A percentile compares a stretch with the other conserved stretches of the same genome.
Evolutionary conservation across 106 monocot genomes (phyloP).

Genomic region (Allium fistulosum): DNA sequence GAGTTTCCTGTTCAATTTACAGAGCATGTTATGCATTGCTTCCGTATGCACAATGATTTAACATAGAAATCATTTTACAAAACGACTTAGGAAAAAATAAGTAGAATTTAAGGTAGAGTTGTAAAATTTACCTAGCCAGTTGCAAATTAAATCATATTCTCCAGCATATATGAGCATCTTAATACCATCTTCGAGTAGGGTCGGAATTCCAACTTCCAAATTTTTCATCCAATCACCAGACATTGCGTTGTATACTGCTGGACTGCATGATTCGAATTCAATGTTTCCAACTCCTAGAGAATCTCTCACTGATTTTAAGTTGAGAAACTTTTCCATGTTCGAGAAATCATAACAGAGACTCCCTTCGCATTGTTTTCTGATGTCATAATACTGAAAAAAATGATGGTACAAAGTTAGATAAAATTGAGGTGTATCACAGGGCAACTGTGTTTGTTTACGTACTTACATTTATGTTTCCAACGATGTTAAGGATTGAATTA

Average conservation of each 20-base stretch:
- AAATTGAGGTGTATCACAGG: no score
- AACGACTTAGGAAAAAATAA: no score
- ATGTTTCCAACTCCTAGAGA: conserved; percentile 77
- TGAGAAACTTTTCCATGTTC: conserved; percentile 84
- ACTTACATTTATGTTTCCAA: no score
- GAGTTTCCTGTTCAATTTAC: no score
- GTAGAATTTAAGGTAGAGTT: no score
- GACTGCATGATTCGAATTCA: conserved; percentile 77
- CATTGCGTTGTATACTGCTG: conserved; percentile 72
- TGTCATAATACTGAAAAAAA: conserved; percentile 59
- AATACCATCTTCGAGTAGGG: conserved; percentile 70
- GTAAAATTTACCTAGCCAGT: conserved; percentile 29
- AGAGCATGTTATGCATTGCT: no score
- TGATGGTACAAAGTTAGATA: not conserved
- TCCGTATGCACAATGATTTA: no score
- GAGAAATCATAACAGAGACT: conserved; percentile 90
- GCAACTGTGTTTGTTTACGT: no score
- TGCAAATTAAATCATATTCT: conserved; percentile 95
- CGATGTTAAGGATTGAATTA: no score
- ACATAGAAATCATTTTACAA: no score
- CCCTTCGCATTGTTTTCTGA: conserved; percentile 72
- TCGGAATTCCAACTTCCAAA: conserved; percentile 68
- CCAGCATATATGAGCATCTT: conserved; percentile 81
- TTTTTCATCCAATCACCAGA: conserved; percentile 89
- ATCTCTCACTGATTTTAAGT: conserved; percentile 43